Evolutionary conservation across 1,284 basidiomycete genomes (phyloP), one percentile per base, ranked within the genome.

Genomic region (Papiliotrema nemorosa): DNA sequence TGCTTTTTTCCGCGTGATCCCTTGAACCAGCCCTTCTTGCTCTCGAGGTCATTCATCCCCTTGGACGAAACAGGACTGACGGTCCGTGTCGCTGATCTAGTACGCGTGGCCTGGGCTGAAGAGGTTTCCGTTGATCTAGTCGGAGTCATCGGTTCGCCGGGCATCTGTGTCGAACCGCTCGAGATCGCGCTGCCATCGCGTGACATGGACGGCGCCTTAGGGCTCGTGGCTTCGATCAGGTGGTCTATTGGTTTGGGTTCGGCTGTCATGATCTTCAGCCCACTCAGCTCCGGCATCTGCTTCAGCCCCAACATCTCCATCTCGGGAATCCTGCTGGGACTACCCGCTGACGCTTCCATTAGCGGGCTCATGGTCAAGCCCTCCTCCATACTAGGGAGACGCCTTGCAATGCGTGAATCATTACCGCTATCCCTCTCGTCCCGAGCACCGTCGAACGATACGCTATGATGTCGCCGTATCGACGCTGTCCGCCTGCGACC

Each of bases 391-490:
- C 27, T 46, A 5, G 49, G 26, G 26, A 40, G 20, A 21, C 36
- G 14, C 10, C 49, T n/a, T 22, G 31, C 24, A 3, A 14, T 2
- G 5, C 21, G 22, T 29, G 44, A 7, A 7, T 24, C 21, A 29
- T 13, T 18, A 3, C 27, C 16, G 31, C 36, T 31, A 27, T 33
- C 29, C 36, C 21, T 22, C 25, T 3, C 18, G 18, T 27, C 18
- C 33, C 12, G 12, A 18, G 45, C n/a, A 39, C 37, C 34, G 38
- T 63, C 58, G 34, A 66, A 63, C 12, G 55, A 59, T 22, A 50
- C 41, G 42, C 57, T 61, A 49, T 59, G 59, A 13, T 60, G 58
- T 27, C 51, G 47, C 14, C 57, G 52, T 20, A 46, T 22, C 5
- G 24, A 57, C 2, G 55, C 55, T 5, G 53, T 47, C 38, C 59